phyloP scores from a whole-genome alignment of 108 stramenopile species.

The Cyclotella choctawhatcheeana region DNA sequence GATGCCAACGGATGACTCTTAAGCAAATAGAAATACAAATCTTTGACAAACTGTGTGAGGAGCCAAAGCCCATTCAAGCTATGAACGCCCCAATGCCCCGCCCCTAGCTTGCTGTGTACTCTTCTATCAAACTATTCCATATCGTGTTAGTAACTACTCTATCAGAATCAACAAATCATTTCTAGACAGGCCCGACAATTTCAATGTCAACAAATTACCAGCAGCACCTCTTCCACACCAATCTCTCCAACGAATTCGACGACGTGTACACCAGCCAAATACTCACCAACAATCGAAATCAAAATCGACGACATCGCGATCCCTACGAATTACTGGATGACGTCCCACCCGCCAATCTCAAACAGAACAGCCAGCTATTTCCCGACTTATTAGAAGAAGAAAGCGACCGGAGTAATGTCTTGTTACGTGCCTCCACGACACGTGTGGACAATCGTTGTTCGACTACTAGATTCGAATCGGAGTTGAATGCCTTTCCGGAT shows the following conservation, averaged over 20 bases:
- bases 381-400: background rate
- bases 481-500: constrained; percentile 12
- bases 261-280: background rate
- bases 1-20: no score
- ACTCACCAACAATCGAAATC: background rate
- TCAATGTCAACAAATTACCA: constrained; percentile 17
- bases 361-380: background rate
- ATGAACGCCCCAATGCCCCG: no score
- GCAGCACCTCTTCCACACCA: constrained; percentile 7
- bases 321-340: constrained; percentile 27
- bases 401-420: background rate
- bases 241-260: constrained; percentile 10
- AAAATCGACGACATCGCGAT: background rate
- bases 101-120: no score
- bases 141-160: no score
- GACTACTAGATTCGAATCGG: background rate
- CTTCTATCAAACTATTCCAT: no score
- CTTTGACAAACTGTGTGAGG: no score
- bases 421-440: background rate
- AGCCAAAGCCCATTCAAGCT: no score
- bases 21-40: no score
- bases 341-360: constrained; percentile 10
- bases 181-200: no score
- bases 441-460: background rate
- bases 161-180: no score